Evolutionary conservation across 2,329 filamentous ascomycete genomes (phyloP), one percentile per base, ranked within the genome.

Genomic region (Didymella exigua): DNA sequence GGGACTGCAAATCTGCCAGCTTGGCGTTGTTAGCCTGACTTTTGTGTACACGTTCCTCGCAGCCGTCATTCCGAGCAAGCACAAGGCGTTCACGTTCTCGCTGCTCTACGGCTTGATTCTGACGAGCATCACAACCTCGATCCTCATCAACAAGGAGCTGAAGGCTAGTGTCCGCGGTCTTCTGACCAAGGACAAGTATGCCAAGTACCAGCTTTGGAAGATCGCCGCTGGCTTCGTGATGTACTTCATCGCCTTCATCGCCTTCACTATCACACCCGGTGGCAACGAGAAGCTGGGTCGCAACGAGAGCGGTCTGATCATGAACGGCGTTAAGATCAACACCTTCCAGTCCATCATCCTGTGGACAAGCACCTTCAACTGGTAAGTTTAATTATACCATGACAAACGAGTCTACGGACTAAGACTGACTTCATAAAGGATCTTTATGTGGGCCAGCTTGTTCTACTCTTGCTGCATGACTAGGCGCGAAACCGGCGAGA

Each of bases 381-480:
- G 66, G 66, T 68, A 60, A 34, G 64, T 51, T 27, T 23, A 14
- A 26, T 33, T 8, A 21, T 10, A 26, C 31, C 21, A 11, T 5
- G 19, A 18, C n/a, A 16, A 4, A 7, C 5, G 2, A 3, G 19
- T 21, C 0, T 31, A 23, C 36, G n/a, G 34, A n/a, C 23, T 21
- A 7, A 54, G 51, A 13, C 47, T 56, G 11, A 59, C 38, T 10
- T 13, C 11, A 13, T 19, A 34, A 36, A 68, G 65, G 66, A 40
- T 66, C 18, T 67, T 67, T 54, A 49, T 68, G 11, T 68, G 66
- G 66, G 60, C 61, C 24, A 58, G 61, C 42, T 37, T 67, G 42
- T 63, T 66, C 47, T 68, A 68, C 53, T 67, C 64, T 8, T 68
- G 66, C 58, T 67, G 62, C 51, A 70, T 68, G 65, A 59, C 61